Conservation (phyloP, 1,284 basidiomycete species). For the Irpex rosettiformis region DNA sequence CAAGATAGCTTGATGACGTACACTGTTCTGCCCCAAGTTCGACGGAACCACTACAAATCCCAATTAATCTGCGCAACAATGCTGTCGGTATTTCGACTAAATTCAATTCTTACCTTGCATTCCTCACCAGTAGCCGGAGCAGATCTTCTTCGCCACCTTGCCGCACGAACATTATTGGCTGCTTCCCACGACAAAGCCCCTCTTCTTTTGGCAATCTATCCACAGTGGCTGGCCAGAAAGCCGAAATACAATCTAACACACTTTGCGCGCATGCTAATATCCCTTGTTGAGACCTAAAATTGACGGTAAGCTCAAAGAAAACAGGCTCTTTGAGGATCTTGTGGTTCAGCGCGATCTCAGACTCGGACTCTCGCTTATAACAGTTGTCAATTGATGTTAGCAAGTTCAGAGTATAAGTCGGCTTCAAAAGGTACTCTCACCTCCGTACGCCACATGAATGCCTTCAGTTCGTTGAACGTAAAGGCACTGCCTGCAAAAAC, state of each 20-base stretch:
- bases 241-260: slow-evolving; percentile 55
- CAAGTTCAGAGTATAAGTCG: slow-evolving; percentile 5
- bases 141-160: slow-evolving; percentile 41
- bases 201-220: slow-evolving; percentile 55
- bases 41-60: slow-evolving; percentile 26
- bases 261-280: slow-evolving; percentile 59
- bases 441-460: slow-evolving; percentile 58
- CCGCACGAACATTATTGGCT: slow-evolving; percentile 50
- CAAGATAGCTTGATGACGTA: slow-evolving; percentile 22
- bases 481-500: slow-evolving; percentile 72
- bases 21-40: slow-evolving; percentile 66
- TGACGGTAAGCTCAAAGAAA: slow-evolving; percentile 57
- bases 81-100: no score
- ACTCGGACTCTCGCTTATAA: background rate
- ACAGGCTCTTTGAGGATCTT: background rate
- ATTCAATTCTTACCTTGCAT: slow-evolving; percentile 33
- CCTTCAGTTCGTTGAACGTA: slow-evolving; percentile 66
- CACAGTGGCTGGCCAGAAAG: slow-evolving; percentile 64
- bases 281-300: slow-evolving; percentile 70
- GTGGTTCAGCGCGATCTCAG: background rate
- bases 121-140: slow-evolving; percentile 53
- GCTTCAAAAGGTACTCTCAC: slow-evolving; percentile 28
- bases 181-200: slow-evolving; percentile 53
- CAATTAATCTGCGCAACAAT: no score
- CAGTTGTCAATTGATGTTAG: background rate